These are phyloP conservation scores for Pseudonitzschia delicatissima DNA, from an alignment of 108 stramenopile genomes.

Conservation along the genomic window DNA sequence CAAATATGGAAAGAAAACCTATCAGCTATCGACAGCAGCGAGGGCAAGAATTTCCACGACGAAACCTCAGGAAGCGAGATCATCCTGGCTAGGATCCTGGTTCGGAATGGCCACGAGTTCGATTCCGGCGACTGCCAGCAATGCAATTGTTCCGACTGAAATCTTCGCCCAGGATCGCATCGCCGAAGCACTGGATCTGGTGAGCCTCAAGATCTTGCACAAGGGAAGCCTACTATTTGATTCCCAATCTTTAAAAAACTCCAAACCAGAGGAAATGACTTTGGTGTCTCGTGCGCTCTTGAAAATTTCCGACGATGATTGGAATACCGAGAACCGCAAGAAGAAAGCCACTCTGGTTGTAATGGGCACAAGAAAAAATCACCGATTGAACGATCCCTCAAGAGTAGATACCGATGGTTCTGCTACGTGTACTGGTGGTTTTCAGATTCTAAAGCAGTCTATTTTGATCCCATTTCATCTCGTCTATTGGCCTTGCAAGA, in stretches of 20 bases:
- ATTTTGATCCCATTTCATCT: not conserved
- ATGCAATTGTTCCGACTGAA: not conserved
- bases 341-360: slow-evolving; percentile 12
- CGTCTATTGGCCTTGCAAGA: not conserved
- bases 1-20: slow-evolving; percentile 10
- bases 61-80: not conserved
- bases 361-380: slow-evolving; percentile 4
- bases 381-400: not conserved
- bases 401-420: not conserved
- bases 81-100: not conserved
- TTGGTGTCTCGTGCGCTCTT: not conserved
- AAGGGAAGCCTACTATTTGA: not conserved
- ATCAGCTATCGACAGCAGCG: not conserved
- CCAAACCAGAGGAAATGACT: not conserved
- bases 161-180: not conserved
- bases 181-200: slow-evolving; percentile 8
- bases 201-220: slow-evolving; percentile 8
- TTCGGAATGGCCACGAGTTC: no score
- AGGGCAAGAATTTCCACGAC: not conserved
- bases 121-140: not conserved
- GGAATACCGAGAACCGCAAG: not conserved
- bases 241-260: not conserved
- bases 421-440: not conserved
- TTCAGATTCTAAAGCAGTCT: not conserved
- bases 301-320: slow-evolving; percentile 5